phyloP scores from a whole-genome alignment of 768 basidiomycete species.

The Mrakia hoshinonis region DNA sequence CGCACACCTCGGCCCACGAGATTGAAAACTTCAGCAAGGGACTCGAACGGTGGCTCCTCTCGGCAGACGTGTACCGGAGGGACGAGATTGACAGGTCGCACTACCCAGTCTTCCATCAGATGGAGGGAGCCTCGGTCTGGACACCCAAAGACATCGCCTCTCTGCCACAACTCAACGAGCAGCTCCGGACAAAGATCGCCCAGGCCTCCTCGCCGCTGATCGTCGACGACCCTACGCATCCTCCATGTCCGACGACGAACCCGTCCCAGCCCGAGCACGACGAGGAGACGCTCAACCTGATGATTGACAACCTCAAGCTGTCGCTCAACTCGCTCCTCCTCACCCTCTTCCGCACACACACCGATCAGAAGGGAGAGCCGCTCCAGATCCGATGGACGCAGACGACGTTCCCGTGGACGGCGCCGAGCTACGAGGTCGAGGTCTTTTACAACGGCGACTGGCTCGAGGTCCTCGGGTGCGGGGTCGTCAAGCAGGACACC shows the following conservation, averaged over 20 bases:
- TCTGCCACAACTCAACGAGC: conserved; percentile 62
- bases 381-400: conserved; percentile 93
- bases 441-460: conserved; percentile 93
- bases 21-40: conserved; percentile 71
- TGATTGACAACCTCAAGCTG: conserved; percentile 78
- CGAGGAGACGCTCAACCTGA: conserved; percentile 58
- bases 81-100: conserved; percentile 97
- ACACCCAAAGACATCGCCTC: conserved; percentile 47
- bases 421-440: conserved; percentile 95
- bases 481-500: conserved; percentile 82
- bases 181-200: conserved; percentile 54
- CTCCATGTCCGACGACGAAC: conserved; percentile 51
- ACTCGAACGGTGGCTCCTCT: conserved; percentile 74
- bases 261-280: conserved; percentile 73
- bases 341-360: conserved; percentile 59
- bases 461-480: conserved; percentile 91
- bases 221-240: conserved; percentile 50
- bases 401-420: conserved; percentile 95
- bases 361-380: conserved; percentile 49
- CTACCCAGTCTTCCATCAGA: conserved; percentile 97
- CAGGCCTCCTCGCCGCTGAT: conserved; percentile 56
- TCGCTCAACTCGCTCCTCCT: conserved; percentile 79
- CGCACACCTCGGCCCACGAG: conserved; percentile 97
- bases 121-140: conserved; percentile 86
- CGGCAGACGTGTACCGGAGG: conserved; percentile 92